These are phyloP conservation scores for Fremontodendron californicum DNA, from an alignment of 345 rosid species.

Conservation along the genomic window DNA sequence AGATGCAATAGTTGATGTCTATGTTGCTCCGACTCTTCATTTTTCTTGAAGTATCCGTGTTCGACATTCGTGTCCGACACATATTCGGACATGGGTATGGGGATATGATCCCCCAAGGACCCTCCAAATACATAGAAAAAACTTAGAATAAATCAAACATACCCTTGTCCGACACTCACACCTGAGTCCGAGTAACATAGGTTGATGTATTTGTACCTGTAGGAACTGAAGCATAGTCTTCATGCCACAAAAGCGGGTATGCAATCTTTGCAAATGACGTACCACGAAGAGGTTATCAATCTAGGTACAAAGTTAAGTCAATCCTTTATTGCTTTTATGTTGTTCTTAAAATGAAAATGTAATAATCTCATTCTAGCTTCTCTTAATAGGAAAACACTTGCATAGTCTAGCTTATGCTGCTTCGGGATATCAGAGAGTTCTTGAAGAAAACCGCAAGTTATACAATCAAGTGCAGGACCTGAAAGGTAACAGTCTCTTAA, in stretches of 20 bases:
- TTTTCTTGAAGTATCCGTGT: no score
- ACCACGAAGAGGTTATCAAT: conserved; percentile 55
- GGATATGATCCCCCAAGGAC: no score
- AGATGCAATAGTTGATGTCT: no score
- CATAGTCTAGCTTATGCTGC: conserved; percentile 65
- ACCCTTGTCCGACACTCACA: no score
- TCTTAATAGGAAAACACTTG: conserved; percentile 58
- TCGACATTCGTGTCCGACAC: no score
- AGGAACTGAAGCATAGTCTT: conserved; percentile 69
- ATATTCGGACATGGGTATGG: no score
- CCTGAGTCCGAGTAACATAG: no score
- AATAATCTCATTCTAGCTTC: conserved; percentile 21
- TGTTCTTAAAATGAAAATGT: conserved; percentile 15
- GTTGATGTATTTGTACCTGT: conserved; percentile 14
- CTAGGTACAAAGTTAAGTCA: conserved; percentile 43
- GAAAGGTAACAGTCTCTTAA: conserved; percentile 48
- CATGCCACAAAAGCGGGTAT: conserved; percentile 57
- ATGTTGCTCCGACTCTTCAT: no score
- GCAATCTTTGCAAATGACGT: conserved; percentile 58
- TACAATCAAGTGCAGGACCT: conserved; percentile 92
- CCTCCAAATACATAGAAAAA: no score
- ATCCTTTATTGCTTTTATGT: background rate
- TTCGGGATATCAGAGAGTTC: conserved; percentile 79
- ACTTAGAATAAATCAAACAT: no score
- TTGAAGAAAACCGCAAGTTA: conserved; percentile 83